Percentiles rank a stretch among this genome's conserved stretches.
These are phyloP conservation scores for Talaromyces stipitatus DNA, from an alignment of 495 filamentous ascomycete species.

Conservation along the genomic window DNA sequence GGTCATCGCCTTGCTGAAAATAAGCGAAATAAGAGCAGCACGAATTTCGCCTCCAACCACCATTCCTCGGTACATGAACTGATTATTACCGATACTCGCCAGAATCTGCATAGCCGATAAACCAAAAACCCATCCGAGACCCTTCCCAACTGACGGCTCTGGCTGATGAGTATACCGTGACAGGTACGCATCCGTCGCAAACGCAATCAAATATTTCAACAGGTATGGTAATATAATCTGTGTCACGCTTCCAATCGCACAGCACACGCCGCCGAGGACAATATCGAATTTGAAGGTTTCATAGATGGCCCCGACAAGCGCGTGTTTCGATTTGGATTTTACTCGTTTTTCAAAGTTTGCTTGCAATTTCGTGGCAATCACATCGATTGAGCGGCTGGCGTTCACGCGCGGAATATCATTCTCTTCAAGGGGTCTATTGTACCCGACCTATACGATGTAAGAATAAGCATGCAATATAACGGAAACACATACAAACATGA, in stretches of 20 bases:
- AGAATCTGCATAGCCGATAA: constrained; percentile 68
- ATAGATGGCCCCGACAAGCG: constrained; percentile 72
- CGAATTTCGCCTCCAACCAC: constrained; percentile 71
- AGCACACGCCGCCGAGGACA: constrained; percentile 69
- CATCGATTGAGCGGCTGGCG: constrained; percentile 60
- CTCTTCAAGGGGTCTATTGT: constrained; percentile 72
- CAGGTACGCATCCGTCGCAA: constrained; percentile 69
- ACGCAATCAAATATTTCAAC: constrained; percentile 68
- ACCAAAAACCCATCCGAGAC: constrained; percentile 68
- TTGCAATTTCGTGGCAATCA: constrained; percentile 55
- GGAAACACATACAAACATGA: constrained; percentile 35
- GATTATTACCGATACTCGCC: constrained; percentile 65
- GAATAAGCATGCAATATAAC: neutral
- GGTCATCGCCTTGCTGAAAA: constrained; percentile 78
- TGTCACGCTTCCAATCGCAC: constrained; percentile 56
- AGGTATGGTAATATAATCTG: constrained; percentile 69
- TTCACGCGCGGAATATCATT: constrained; percentile 86
- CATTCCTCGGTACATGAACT: constrained; percentile 80
- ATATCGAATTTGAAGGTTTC: constrained; percentile 85
- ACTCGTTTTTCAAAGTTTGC: constrained; percentile 60
- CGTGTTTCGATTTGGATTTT: constrained; percentile 59
- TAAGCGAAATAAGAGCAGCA: constrained; percentile 62
- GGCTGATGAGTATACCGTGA: constrained; percentile 42
- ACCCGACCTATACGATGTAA: constrained; percentile 42
- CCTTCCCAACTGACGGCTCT: constrained; percentile 55